Evolutionary conservation across 805 yeast species (phyloP).

Genomic region (Tetrapisispora arboricola): DNA sequence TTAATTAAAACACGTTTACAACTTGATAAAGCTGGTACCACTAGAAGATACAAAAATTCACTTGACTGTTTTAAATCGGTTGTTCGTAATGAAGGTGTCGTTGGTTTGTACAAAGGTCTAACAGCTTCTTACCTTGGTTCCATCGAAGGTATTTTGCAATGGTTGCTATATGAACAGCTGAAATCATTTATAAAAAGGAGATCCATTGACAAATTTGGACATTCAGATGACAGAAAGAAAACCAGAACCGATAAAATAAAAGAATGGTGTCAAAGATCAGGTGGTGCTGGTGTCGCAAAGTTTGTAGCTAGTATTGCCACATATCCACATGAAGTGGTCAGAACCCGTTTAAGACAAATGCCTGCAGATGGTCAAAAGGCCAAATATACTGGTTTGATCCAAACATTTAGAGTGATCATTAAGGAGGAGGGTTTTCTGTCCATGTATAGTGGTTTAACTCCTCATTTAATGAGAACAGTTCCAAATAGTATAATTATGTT

Average conservation of each 20-base stretch:
- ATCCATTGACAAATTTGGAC: conserved; percentile 30
- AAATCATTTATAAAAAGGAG: conserved; percentile 52
- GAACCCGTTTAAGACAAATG: conserved; percentile 92
- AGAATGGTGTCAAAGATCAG: conserved; percentile 94
- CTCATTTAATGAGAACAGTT: conserved; percentile 91
- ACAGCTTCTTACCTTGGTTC: conserved; percentile 93
- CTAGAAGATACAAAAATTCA: conserved; percentile 67
- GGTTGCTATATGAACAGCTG: conserved; percentile 97
- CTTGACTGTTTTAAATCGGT: conserved; percentile 73
- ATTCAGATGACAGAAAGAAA: conserved; percentile 27
- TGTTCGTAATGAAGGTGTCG: conserved; percentile 63
- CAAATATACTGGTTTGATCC: conserved; percentile 82
- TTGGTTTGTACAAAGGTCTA: conserved; percentile 79
- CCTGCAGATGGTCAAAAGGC: conserved; percentile 72
- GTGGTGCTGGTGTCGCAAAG: conserved; percentile 96
- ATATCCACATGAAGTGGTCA: conserved; percentile 94
- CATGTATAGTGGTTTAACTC: conserved; percentile 96
- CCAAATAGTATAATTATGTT: conserved; percentile 98
- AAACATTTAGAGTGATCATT: conserved; percentile 74
- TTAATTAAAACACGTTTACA: conserved; percentile 89
- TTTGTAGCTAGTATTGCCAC: conserved; percentile 85
- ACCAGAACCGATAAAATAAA: conserved; percentile 50
- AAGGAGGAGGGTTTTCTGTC: conserved; percentile 89
- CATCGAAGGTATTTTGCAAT: conserved; percentile 83
- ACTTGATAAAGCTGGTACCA: conserved; percentile 60